Evolutionary conservation across 129 eudicot species (phyloP), one percentile per base, ranked within the genome.

Genomic region (Artemisia annua): DNA sequence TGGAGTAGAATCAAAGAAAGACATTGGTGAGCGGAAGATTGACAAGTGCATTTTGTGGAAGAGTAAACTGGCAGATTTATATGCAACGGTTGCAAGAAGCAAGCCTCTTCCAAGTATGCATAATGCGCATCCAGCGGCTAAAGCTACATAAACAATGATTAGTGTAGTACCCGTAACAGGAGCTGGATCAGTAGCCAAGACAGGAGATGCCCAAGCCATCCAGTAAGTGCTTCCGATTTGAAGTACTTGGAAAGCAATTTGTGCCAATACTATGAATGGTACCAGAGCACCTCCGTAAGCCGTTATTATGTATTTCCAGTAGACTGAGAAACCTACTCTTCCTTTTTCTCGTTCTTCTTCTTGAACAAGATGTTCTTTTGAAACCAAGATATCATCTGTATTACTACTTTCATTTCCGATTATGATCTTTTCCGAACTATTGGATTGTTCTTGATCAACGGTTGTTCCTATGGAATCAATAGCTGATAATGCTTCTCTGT

Each of bases 201-300:
- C 87, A n/a, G 97, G 97, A 51, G 90, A 82, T 57, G 90, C 97
- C 97, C 92, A 91, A 68, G 97, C 97, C 96, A 91, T 91, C 97
- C 97, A 91, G 50, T 91, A 91, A 74, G 84, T 86, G 87, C 96
- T 88, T 76, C 89, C 89, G 26, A 91, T 86, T 62, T 86, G 90
- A 78, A 91, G 82, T 30, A 50, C 4, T 44, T 82, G 85, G 55
- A 82, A 82, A 11, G 66, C n/a, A 15, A 77, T 13, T 44, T 82
- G 85, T n/a, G 82, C 48, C 55, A 82, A 14, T 46, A 82, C 46
- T 44, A 82, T 82, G 46, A 82, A 44, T 8, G 82, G 85, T 3
- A 66, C 63, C 20, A 82, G 70, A 18, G 82, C 76, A 9, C 85
- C 85, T 44, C 85, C 73, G 12, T 76, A 77, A 18, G 79, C 79